A percentile compares a stretch with the other conserved stretches of the same genome.
These are phyloP conservation scores for Solanum neorickii DNA, from an alignment of 257 asterid genomes.

Conservation along the genomic window DNA sequence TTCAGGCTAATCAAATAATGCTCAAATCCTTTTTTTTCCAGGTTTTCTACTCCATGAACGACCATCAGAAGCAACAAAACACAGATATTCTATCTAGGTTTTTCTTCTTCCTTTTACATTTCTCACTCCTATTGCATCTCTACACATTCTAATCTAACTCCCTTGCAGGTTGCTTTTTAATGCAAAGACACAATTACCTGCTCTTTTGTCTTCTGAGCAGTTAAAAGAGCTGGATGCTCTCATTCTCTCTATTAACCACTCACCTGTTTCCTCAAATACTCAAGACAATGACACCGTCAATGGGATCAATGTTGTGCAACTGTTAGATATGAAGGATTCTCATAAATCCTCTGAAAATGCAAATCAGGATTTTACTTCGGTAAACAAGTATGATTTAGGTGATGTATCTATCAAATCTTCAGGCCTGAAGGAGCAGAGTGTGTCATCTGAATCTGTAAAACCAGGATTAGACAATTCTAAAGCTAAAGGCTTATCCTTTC, in stretches of 20 bases:
- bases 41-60: slow-evolving; percentile 62
- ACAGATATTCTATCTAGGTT: slow-evolving; percentile 48
- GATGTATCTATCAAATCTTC: slow-evolving; percentile 19
- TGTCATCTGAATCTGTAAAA: slow-evolving; percentile 15
- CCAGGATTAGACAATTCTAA: slow-evolving; percentile 27
- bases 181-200: slow-evolving; percentile 42
- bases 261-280: slow-evolving; percentile 11
- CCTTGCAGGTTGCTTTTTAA: slow-evolving; percentile 49
- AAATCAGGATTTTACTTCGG: slow-evolving; percentile 8
- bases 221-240: slow-evolving; percentile 58
- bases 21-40: slow-evolving; percentile 27
- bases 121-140: neutral
- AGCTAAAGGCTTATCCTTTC: slow-evolving; percentile 49
- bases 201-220: slow-evolving; percentile 53
- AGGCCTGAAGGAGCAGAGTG: slow-evolving; percentile 14
- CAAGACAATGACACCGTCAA: slow-evolving; percentile 10
- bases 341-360: slow-evolving; percentile 17
- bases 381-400: slow-evolving; percentile 19
- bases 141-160: neutral
- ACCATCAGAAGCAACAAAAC: slow-evolving; percentile 35
- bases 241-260: slow-evolving; percentile 23
- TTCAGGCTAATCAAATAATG: neutral
- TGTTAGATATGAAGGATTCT: slow-evolving; percentile 8
- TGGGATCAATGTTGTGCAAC: slow-evolving; percentile 14
- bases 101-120: neutral